Evolutionary conservation across 352 stramenopile genomes (phyloP).

Genomic region (Pilasporangium apinafurcum): DNA sequence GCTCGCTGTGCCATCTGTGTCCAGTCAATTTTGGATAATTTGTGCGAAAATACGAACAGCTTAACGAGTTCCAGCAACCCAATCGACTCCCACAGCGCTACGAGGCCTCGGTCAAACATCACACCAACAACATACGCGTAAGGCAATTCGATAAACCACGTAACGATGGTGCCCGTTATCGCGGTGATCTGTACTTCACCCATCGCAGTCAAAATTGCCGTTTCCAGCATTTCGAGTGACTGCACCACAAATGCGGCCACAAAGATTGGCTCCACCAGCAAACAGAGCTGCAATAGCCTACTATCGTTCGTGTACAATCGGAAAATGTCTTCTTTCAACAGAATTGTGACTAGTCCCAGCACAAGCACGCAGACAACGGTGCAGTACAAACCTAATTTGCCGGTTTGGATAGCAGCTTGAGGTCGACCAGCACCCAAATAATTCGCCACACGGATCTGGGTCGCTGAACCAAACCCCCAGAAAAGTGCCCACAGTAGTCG

Average conservation of each 20-base stretch:
- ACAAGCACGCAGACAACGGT: constrained; percentile 7
- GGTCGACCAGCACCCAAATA: constrained; percentile 57
- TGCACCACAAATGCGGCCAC: constrained; percentile 25
- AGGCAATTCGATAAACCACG: constrained; percentile 31
- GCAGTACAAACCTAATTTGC: constrained; percentile 1
- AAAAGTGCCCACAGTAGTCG: constrained; percentile 57
- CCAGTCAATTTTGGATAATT: constrained; percentile 25
- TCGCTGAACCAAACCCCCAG: constrained; percentile 64
- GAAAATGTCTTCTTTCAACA: constrained; percentile 24
- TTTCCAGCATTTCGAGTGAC: constrained; percentile 30
- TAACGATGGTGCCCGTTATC: constrained; percentile 20
- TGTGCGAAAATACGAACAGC: constrained; percentile 18
- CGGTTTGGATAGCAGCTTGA: constrained; percentile 33
- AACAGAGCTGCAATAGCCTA: constrained; percentile 20
- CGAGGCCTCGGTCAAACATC: constrained; percentile 23
- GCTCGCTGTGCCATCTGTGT: constrained; percentile 29
- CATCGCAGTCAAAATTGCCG: constrained; percentile 30
- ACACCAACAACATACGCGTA: constrained; percentile 29
- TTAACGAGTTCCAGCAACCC: constrained; percentile 24
- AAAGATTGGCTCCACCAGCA: constrained; percentile 30
- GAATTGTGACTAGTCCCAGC: constrained; percentile 10
- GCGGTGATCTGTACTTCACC: constrained; percentile 28
- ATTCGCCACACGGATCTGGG: constrained; percentile 64
- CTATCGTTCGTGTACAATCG: constrained; percentile 32
- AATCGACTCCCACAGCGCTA: constrained; percentile 23